phyloP scores from a whole-genome alignment of 345 rosid genomes.

The Mallotus nudiflorus region DNA sequence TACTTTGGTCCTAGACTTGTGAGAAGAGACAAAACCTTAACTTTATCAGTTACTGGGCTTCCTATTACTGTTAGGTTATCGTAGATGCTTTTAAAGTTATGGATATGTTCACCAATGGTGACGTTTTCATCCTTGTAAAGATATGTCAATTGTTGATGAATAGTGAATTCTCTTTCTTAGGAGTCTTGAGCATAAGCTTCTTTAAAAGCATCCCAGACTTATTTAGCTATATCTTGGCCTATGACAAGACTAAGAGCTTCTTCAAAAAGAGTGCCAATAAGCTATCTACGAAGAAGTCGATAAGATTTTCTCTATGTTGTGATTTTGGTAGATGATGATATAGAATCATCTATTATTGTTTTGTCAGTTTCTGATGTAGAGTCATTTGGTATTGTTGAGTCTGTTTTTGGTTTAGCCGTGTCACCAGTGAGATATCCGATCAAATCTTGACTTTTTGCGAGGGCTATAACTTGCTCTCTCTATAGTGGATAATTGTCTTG shows the following conservation, averaged over 20 bases:
- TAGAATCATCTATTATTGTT: neutral
- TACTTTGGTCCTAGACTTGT: no score
- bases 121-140: neutral
- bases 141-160: slow-evolving; percentile 1
- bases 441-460: no score
- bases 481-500: no score
- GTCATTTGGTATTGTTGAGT: neutral
- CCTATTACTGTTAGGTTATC: no score
- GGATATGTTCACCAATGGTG: neutral
- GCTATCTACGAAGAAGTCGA: neutral
- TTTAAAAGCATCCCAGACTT: neutral
- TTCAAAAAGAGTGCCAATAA: neutral
- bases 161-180: neutral
- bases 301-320: neutral
- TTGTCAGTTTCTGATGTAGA: no score
- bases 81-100: no score
- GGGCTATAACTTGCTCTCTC: no score
- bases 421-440: no score
- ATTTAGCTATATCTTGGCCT: neutral
- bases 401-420: no score
- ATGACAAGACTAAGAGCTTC: neutral
- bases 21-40: no score
- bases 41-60: no score
- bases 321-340: neutral
- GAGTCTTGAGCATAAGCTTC: no score